Conservation (phyloP, 176 grass and related monocot genomes). For the Hyparrhenia diplandra region DNA sequence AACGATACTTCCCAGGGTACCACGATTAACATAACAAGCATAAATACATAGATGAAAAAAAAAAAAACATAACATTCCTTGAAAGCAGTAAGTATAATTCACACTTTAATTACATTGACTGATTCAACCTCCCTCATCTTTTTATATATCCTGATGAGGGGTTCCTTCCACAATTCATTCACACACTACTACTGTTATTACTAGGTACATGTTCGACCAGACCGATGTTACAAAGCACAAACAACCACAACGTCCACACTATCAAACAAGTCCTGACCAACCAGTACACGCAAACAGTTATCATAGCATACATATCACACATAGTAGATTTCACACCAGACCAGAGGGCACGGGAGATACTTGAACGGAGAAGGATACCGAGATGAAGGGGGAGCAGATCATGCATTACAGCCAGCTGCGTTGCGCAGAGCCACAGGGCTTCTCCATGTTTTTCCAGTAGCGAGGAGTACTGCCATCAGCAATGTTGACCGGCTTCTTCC, state of each 20-base stretch:
- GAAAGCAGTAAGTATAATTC: conserved; percentile 1
- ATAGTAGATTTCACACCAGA: neutral
- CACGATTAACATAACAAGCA: too few species aligned
- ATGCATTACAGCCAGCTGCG: conserved; percentile 34
- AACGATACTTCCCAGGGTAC: too few species aligned
- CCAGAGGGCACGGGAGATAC: neutral
- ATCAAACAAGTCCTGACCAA: neutral
- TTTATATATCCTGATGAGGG: conserved; percentile 11
- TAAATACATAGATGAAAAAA: neutral
- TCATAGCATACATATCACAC: neutral
- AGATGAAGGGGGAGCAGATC: neutral
- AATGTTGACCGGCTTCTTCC: neutral
- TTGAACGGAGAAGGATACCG: neutral
- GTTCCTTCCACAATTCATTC: neutral
- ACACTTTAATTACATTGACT: neutral
- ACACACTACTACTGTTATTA: neutral
- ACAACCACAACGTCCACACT: neutral
- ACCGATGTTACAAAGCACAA: neutral
- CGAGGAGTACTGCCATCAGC: neutral
- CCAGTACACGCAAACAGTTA: conserved; percentile 6
- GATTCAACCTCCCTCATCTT: conserved; percentile 5
- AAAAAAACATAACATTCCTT: neutral
- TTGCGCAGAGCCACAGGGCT: neutral
- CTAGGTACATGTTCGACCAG: too few species aligned
- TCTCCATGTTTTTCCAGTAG: neutral